Evolutionary conservation across 73 alveolate genomes (phyloP).

Genomic region (Paramecium sexaurelia): DNA sequence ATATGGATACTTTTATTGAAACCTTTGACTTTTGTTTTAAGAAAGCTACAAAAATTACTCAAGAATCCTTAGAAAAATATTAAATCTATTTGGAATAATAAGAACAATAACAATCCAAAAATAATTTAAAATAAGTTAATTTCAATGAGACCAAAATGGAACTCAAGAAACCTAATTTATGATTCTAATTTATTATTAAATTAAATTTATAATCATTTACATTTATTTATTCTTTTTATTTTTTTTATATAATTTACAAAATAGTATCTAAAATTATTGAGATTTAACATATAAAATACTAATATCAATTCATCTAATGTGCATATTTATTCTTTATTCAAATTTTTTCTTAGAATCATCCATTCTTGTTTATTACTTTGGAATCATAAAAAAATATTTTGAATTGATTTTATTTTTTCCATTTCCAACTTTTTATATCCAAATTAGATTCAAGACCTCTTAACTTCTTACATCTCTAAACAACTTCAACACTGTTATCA

Average conservation of each 20-base stretch:
- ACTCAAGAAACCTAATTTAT: constrained; percentile 44
- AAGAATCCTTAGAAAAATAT: constrained; percentile 35
- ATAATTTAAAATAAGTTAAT: not conserved
- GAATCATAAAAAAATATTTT: not conserved
- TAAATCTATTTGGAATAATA: constrained; percentile 6
- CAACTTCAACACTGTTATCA: not conserved
- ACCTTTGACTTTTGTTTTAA: constrained; percentile 57
- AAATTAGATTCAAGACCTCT: constrained; percentile 25
- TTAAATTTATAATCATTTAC: not conserved
- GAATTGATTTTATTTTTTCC: not conserved
- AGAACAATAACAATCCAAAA: constrained; percentile 14
- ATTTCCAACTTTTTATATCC: constrained; percentile 41
- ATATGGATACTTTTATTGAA: constrained; percentile 63
- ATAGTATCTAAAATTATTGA: too few species aligned
- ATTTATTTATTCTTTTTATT: not conserved
- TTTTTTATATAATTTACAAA: too few species aligned
- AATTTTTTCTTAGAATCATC: constrained; percentile 52
- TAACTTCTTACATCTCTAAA: constrained; percentile 55
- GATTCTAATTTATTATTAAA: not conserved
- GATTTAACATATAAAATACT: not conserved
- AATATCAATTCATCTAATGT: not conserved
- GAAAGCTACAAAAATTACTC: constrained; percentile 30
- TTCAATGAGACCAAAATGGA: not conserved
- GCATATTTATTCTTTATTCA: constrained; percentile 50
- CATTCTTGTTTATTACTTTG: not conserved